Base-by-base conservation (phyloP, 768 basidiomycete species). In the Pulveroboletus sp. region DNA sequence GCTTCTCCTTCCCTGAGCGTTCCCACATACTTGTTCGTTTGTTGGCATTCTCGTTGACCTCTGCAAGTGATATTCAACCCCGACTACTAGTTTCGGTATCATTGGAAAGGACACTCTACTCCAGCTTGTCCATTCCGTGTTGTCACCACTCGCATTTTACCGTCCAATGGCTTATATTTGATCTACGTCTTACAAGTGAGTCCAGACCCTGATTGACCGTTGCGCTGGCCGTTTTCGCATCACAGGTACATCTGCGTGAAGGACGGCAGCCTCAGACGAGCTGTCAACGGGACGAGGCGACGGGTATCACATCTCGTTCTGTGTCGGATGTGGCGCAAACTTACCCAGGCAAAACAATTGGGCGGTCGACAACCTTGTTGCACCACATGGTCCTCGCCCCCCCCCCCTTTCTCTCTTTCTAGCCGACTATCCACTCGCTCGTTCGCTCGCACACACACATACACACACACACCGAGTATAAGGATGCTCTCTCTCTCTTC, bases 241-340 rank as follows among this genome's bases (percentile, higher is more conserved):
- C 53, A 33, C 24, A 39, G 31, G 35, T 26, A 13, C 8, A 17
- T 28, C 10, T 38, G 49, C 39, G 35, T 24, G 28, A 27, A 35
- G 21, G 42, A 14, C 9, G n/a, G 21, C 28, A 10, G 15, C 40
- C 42, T 28, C 13, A 21, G 21, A 33, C n/a, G 10, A 2, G 30
- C 39, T 31, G 15, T 28, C 24, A 31, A 43, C 28, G 27, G 31
- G 50, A 30, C 27, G 15, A 54, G 10, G 37, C 11, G 8, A 37
- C 14, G 41, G 26, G 24, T 32, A 31, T 9, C 26, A 27, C 36
- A 13, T 31, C 27, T 38, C 43, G 14, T 30, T 27, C 28, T 45
- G 42, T 43, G 46, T 50, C 46, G 27, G 57, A 43, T 58, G 57
- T 60, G 57, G 53, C 57, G 57, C 49, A 28, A 26, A 11, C 2